phyloP scores from a whole-genome alignment of 768 basidiomycete genomes.

The Suillus paluster region DNA sequence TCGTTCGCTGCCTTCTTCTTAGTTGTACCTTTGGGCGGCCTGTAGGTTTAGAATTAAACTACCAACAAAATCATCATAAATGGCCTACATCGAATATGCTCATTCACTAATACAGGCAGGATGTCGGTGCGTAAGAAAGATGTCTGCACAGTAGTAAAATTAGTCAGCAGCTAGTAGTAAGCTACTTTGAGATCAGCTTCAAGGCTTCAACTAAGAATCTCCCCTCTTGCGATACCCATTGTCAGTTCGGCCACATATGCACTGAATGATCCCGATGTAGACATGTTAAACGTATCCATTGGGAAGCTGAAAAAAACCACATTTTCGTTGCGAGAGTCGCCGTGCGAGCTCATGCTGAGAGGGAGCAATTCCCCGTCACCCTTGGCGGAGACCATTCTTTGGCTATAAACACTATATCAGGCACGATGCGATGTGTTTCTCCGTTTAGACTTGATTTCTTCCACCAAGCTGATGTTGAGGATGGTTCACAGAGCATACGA shows the following conservation, averaged over 20 bases:
- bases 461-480: constrained; percentile 11
- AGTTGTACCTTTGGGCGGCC: constrained; percentile 35
- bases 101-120: not conserved
- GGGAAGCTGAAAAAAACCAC: constrained; percentile 92
- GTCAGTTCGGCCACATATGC: too few relatives aligned
- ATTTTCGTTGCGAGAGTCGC: constrained; percentile 77
- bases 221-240: too few relatives aligned
- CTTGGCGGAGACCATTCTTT: constrained; percentile 95
- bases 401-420: constrained; percentile 95
- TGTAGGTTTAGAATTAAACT: constrained; percentile 11
- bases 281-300: constrained; percentile 59
- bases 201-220: too few relatives aligned
- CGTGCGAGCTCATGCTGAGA: constrained; percentile 75
- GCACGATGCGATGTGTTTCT: constrained; percentile 69
- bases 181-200: too few relatives aligned
- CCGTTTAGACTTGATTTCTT: not conserved
- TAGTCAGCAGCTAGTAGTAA: too few relatives aligned
- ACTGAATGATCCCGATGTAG: not conserved
- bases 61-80: not conserved
- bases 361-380: constrained; percentile 85
- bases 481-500: constrained; percentile 63
- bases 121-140: not conserved
- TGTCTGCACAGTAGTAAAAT: too few relatives aligned
- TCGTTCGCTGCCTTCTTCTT: constrained; percentile 19
- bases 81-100: not conserved